Percentiles rank a stretch among this genome's conserved stretches.
Evolutionary conservation across 805 yeast genomes (phyloP).

Genomic region (Pichia kluyveri): DNA sequence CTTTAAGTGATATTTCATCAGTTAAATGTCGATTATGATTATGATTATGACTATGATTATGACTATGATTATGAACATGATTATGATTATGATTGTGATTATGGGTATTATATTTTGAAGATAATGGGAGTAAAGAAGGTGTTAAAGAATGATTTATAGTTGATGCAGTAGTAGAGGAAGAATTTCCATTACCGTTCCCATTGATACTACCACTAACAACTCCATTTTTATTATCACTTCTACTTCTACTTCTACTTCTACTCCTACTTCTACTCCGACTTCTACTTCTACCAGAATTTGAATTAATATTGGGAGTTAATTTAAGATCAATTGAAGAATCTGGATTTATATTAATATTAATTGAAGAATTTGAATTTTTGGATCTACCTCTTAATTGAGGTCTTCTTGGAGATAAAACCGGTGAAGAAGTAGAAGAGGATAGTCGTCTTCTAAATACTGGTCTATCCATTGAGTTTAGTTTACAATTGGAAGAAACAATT

Average conservation of each 20-base stretch:
- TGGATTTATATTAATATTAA: not conserved
- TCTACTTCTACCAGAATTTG: not conserved
- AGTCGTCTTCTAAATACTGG: not conserved
- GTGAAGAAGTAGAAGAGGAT: not conserved
- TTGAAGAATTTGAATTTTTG: not conserved
- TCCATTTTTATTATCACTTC: not conserved
- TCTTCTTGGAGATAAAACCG: not conserved
- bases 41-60: not conserved
- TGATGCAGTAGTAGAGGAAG: not conserved
- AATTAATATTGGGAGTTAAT: not conserved
- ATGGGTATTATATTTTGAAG: too few species aligned
- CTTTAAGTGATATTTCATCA: not conserved
- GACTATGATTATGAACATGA: not conserved
- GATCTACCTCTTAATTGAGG: not conserved
- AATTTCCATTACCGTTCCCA: too few species aligned
- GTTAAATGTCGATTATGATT: not conserved
- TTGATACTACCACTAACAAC: too few species aligned
- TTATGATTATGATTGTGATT: not conserved
- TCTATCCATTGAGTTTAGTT: not conserved
- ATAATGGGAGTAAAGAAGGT: too few species aligned
- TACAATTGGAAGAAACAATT: too few species aligned
- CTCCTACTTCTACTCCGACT: not conserved
- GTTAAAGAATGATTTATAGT: too few species aligned
- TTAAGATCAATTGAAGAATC: not conserved
- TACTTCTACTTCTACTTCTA: constrained; percentile 2